Evolutionary conservation across 2,329 filamentous ascomycete genomes (phyloP), one percentile per base, ranked within the genome.

Genomic region (Arthrobotrys musiformis): DNA sequence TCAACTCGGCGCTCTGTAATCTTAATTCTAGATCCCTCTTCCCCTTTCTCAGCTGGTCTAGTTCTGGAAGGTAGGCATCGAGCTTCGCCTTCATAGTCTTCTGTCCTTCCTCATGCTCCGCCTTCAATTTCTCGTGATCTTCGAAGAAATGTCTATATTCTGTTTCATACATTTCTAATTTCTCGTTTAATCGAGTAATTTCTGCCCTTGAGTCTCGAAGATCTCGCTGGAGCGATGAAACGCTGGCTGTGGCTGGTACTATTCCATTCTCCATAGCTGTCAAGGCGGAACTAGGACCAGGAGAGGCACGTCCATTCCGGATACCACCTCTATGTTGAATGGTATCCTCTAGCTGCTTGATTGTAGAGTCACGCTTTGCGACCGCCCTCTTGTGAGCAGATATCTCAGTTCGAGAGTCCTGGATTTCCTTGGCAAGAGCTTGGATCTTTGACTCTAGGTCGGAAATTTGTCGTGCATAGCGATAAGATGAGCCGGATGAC

Each of bases 131-230:
- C 24, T 76, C 72, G 33, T 76, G 50, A 11, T 70, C 72, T 52
- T 76, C 72, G 28, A 76, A 70, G 28, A 76, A 69, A 28, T 76
- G 72, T 8, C 72, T 64, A 17, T 76, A 76, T 37, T 76, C 72
- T 17, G 56, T 70, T 35, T 76, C 72, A n/a, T 76, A 76, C 72
- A 76, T 76, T 6, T 76, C 72, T 4, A 76, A 44, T 28, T 76
- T 76, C 48, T 76, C 72, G 15, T 40, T 76, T 15, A 76, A 54
- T 33, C 56, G 52, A 8, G 40, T 61, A 24, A 76, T 50, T 46
- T 76, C 72, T 5, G 72, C 46, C 19, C 56, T 28, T 6, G 72
- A 69, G 15, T 76, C 72, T 33, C 64, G 63, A 19, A 76, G 72
- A 13, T 76, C 64, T n/a, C 64, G 64, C 24, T 76, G 72, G 2